These are phyloP conservation scores for Debaryomycetaceae sp. DNA, from an alignment of 1,139 yeast species.

Conservation along the genomic window DNA sequence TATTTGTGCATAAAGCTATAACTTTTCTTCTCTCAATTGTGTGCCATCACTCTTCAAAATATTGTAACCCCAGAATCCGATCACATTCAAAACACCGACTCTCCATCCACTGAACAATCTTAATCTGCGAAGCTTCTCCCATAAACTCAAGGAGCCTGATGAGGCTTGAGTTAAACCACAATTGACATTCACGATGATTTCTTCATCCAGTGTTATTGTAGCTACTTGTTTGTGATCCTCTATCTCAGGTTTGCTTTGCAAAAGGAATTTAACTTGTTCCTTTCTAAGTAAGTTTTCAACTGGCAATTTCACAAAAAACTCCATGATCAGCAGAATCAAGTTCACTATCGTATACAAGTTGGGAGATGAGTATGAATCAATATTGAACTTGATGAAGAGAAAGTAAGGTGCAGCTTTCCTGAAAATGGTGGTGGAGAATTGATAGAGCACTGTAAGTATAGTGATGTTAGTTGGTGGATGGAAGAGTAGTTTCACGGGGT, in stretches of 20 bases:
- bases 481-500: slow-evolving; percentile 39
- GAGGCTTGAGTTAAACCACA: slow-evolving; percentile 18
- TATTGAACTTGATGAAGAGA: slow-evolving; percentile 59
- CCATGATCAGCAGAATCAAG: slow-evolving; percentile 57
- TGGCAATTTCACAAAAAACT: slow-evolving; percentile 76
- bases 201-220: slow-evolving; percentile 39
- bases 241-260: slow-evolving; percentile 29
- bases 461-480: slow-evolving; percentile 55
- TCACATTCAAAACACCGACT: slow-evolving; percentile 71
- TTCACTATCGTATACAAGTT: slow-evolving; percentile 51
- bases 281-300: slow-evolving; percentile 82
- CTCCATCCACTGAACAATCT: slow-evolving; percentile 88
- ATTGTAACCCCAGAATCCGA: slow-evolving; percentile 82
- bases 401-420: slow-evolving; percentile 72
- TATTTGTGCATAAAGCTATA: slow-evolving; percentile 7
- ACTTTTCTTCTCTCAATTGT: slow-evolving; percentile 39
- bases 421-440: slow-evolving; percentile 59
- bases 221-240: slow-evolving; percentile 34
- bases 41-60: slow-evolving; percentile 54
- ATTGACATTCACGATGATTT: slow-evolving; percentile 49
- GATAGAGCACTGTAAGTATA: slow-evolving; percentile 55
- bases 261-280: slow-evolving; percentile 69
- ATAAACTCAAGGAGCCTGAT: slow-evolving; percentile 6
- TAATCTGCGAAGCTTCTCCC: slow-evolving; percentile 20
- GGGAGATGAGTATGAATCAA: slow-evolving; percentile 69